A percentile compares a stretch with the other conserved stretches of the same genome.
Conservation (phyloP, 139 green algal species). For the Chlorella sp. region DNA sequence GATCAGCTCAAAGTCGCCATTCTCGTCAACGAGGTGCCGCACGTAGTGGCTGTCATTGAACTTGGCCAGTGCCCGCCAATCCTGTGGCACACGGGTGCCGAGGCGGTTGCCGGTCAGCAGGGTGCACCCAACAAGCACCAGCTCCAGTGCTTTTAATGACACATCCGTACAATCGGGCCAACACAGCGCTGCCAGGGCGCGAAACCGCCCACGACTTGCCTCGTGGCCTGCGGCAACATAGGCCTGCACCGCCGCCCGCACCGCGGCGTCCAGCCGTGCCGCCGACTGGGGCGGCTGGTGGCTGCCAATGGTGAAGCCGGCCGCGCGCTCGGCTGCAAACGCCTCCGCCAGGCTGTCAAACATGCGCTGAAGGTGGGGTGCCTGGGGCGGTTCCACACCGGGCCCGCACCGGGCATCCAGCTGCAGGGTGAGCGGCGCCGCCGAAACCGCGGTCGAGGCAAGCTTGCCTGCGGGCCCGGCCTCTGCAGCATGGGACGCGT, state of each 20-base stretch:
- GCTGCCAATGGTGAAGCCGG: constrained; percentile 2
- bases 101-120: too few relatives aligned
- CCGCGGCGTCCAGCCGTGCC: background rate
- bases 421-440: too few relatives aligned
- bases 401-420: background rate
- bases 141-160: too few relatives aligned
- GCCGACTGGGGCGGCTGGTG: constrained; percentile 15
- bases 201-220: too few relatives aligned
- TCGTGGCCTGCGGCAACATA: background rate
- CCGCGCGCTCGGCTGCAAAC: background rate
- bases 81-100: background rate
- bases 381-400: background rate
- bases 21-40: constrained; percentile 48
- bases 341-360: constrained; percentile 1
- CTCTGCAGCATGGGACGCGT: too few relatives aligned
- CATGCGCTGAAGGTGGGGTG: background rate
- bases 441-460: too few relatives aligned
- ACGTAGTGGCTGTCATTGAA: constrained; percentile 53
- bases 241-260: background rate
- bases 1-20: constrained; percentile 49
- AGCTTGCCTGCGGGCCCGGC: too few relatives aligned
- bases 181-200: too few relatives aligned
- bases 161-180: too few relatives aligned
- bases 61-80: constrained; percentile 34
- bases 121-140: too few relatives aligned